Conservation (phyloP, 345 rosid genomes). For the Corchorus olitorius region DNA sequence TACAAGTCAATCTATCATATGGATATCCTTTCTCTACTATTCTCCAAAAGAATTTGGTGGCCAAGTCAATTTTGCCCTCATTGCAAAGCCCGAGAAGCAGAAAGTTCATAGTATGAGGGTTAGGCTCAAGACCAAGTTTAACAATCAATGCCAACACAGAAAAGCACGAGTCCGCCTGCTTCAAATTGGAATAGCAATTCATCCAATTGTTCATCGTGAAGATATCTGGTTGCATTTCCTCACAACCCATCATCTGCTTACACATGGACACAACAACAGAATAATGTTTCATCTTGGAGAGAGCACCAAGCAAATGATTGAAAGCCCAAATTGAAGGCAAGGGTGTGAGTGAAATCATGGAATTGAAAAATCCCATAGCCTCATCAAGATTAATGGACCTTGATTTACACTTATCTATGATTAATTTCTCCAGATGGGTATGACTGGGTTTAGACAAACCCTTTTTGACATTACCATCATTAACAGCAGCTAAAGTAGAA, state of each 20-base stretch:
- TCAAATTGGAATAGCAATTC: not conserved
- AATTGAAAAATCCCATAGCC: not conserved
- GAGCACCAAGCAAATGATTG: not conserved
- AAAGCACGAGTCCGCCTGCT: too few relatives aligned
- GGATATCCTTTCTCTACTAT: not conserved
- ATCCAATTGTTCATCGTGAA: not conserved
- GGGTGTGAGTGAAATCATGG: not conserved
- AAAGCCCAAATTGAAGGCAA: not conserved
- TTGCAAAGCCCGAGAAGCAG: not conserved
- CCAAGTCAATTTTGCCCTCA: not conserved
- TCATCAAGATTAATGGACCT: not conserved
- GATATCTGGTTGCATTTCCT: not conserved
- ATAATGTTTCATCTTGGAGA: not conserved
- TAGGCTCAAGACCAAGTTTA: not conserved
- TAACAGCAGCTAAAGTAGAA: too few relatives aligned
- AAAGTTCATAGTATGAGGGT: not conserved
- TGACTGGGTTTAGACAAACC: not conserved
- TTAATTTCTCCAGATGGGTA: not conserved
- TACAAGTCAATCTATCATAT: not conserved
- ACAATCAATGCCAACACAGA: not conserved
- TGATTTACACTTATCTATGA: too few relatives aligned
- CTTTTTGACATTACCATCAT: too few relatives aligned
- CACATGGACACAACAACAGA: too few relatives aligned
- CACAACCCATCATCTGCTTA: too few relatives aligned
- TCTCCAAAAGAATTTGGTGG: not conserved